These are phyloP conservation scores for Aspergillus viridinutans DNA, from an alignment of 2,329 filamentous ascomycete species.

Conservation along the genomic window DNA sequence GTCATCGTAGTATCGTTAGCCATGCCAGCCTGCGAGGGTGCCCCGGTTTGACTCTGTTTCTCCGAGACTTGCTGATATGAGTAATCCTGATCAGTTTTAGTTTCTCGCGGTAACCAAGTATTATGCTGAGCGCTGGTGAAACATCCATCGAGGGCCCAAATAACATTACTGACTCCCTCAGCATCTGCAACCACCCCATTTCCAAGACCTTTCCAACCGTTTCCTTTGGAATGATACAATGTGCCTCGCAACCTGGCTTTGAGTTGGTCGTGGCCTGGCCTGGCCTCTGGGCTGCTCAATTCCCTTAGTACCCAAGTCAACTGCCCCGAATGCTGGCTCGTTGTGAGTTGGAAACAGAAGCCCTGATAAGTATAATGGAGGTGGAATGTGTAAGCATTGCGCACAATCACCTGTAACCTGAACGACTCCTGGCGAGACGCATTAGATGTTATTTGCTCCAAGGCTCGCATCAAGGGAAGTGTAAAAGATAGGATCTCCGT, in stretches of 20 bases:
- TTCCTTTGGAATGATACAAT: conserved; percentile 33
- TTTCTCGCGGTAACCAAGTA: conserved; percentile 1
- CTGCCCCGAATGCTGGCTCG: conserved; percentile 23
- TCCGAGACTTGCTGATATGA: not conserved
- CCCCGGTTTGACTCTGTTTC: not conserved
- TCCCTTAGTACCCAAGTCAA: conserved; percentile 36
- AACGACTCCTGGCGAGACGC: conserved; percentile 18
- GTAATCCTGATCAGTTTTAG: not conserved
- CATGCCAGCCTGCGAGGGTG: not conserved
- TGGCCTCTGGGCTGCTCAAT: conserved; percentile 13
- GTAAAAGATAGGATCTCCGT: conserved; percentile 33
- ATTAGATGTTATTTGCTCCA: conserved; percentile 32
- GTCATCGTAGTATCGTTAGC: not conserved
- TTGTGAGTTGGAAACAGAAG: conserved; percentile 30
- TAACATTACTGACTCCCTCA: conserved; percentile 29
- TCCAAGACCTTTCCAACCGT: conserved; percentile 39
- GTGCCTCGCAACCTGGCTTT: conserved; percentile 25
- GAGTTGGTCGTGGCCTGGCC: conserved; percentile 16
- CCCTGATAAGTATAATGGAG: conserved; percentile 33
- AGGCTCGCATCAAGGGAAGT: conserved; percentile 33
- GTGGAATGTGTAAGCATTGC: conserved; percentile 32
- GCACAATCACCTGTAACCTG: conserved; percentile 31
- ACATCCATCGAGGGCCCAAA: conserved; percentile 30
- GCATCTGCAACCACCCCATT: conserved; percentile 34
- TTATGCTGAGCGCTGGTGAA: conserved; percentile 12